phyloP scores from a whole-genome alignment of 495 filamentous ascomycete genomes.

The Aspergillus ellipticus region DNA sequence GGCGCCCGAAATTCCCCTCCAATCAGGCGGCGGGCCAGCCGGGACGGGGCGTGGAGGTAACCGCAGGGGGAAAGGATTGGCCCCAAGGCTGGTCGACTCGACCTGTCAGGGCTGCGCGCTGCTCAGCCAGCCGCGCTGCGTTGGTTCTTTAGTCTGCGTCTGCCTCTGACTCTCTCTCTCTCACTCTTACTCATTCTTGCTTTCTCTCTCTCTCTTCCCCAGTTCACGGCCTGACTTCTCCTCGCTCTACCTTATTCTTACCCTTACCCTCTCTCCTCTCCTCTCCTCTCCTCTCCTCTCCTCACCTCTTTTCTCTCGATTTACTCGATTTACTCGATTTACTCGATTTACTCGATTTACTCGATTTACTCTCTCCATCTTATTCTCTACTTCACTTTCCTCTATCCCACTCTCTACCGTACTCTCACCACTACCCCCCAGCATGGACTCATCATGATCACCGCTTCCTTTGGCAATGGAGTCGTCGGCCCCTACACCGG shows the following conservation, averaged over 20 bases:
- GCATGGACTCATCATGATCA: conserved; percentile 23
- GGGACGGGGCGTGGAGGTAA: neutral
- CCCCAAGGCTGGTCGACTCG: neutral
- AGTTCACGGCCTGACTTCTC: neutral
- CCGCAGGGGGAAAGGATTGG: too few relatives aligned
- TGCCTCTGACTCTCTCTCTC: conserved; percentile 2
- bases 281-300: neutral
- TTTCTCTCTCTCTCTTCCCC: conserved; percentile 1
- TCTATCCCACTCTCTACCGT: neutral
- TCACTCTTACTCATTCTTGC: conserved; percentile 2
- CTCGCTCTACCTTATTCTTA: conserved; percentile 4
- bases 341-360: too few relatives aligned
- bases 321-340: too few relatives aligned
- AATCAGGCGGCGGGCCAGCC: neutral
- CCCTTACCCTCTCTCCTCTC: neutral
- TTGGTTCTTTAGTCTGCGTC: too few relatives aligned
- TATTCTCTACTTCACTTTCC: too few relatives aligned
- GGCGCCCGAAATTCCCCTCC: too few relatives aligned
- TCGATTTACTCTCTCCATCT: too few relatives aligned
- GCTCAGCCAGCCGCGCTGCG: too few relatives aligned
- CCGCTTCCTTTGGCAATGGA: conserved; percentile 32
- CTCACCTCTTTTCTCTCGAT: neutral
- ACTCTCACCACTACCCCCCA: conserved; percentile 1
- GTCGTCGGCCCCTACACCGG: conserved; percentile 42
- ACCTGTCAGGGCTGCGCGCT: neutral